Base-by-base conservation (phyloP, 306 rosid species). In the Vigna nakashimae region DNA sequence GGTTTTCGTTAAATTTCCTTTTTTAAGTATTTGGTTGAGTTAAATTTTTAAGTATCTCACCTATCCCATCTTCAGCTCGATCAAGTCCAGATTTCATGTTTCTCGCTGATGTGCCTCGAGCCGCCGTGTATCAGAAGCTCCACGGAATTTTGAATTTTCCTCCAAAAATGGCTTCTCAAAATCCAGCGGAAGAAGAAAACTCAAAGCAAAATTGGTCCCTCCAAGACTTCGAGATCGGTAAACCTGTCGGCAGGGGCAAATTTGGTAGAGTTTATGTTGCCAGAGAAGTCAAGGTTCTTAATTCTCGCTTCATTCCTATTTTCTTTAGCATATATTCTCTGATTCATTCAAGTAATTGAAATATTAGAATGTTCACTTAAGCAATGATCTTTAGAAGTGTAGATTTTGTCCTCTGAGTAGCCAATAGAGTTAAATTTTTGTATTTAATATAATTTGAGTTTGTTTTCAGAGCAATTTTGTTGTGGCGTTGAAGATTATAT, bases 231-330 rank as follows among this genome's bases (percentile, higher is more conserved):
- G 92, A 91, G 87, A 89, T 93, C 55, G 97, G 97, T 46, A 93
- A 90, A 59, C 97, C 93, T 17, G 93, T 93, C 8, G 97, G 98
- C 1, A 91, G 72, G 76, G 98, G 97, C n/a, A 93, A 93, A 77
- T 93, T 93, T 80, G 98, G 98, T 16, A 75, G 97, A 48, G 98
- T 93, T 65, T 93, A 93, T 63, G 86, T 91, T 52, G 96, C 97
- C 60, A 89, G 97, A 79, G 97, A 93, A 85, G 15, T 62, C 49
- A 86, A 90, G 92, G 98, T 81, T 11, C 43, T 49, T 10, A 28
- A 26, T 26, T 73, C 66, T 42, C 45, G 0, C 48, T 51, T 66
- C 5, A 36, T 48, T 48, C 42, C 57, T 0, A 24, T 45, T 46
- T 65, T n/a, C 34, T 30, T 7, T 2, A 7, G 1, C 5, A 49